Evolutionary conservation across 805 yeast species (phyloP), one percentile per base, ranked within the genome.

Genomic region (Isabelozyma heimii): DNA sequence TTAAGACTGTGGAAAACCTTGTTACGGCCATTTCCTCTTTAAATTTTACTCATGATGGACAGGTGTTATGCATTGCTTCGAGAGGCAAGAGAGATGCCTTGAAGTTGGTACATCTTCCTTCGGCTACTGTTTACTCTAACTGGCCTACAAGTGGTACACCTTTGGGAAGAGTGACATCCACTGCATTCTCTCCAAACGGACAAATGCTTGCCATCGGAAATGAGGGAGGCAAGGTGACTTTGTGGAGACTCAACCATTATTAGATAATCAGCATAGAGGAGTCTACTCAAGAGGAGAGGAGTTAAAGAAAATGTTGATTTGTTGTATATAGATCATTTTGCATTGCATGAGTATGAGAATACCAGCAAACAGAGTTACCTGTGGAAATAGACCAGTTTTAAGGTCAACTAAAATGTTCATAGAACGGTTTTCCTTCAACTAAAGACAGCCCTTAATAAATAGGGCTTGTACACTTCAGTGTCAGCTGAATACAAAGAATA

Each of bases 101-200:
- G 52, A 80, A 91, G 60, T 65, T 94, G 54, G 91, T 90, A 10
- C 98, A 94, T 63, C 69, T 92, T 49, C 97, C 97, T 17, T 79
- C 88, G 24, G 89, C 92, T 54, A 81, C 89, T 15, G 96, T 89
- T 6, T 94, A 84, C 70, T 77, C 84, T 44, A 94, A 94, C 73
- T 94, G 99, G 99, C 99, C 99, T 14, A 94, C 98, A 1, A 84
- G 92, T 46, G 91, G 91, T 5, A 92, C 99, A 0, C 98, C 99
- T 9, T 77, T 94, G 56, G 99, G 99, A n/a, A 83, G 86, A 56
- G 97, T 94, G 33, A 89, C 97, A 0, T 69, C 84, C 14, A 85
- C 83, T 2, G 80, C 83, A 13, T 92, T 92, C 67, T 83, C 95
- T 40, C 90, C 94, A 26, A 81, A 82, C 53, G 82, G 84, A 50